These are phyloP conservation scores for Iberis pinnata DNA, from an alignment of 345 rosid genomes.

Conservation along the genomic window DNA sequence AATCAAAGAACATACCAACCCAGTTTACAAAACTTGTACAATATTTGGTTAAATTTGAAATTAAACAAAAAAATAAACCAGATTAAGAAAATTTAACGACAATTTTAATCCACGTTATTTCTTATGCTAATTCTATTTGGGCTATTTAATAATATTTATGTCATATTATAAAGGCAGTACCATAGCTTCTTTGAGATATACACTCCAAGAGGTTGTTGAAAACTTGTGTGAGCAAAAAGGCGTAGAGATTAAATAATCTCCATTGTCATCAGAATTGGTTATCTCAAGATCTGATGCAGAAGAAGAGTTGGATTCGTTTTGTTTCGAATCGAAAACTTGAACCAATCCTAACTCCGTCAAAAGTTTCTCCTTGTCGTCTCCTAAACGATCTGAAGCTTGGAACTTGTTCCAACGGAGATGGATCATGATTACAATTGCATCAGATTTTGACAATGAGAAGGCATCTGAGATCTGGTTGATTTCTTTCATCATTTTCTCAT, in stretches of 20 bases:
- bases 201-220: conserved; percentile 9
- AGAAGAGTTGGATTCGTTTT: background rate
- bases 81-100: too few relatives aligned
- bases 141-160: too few relatives aligned
- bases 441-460: conserved; percentile 4
- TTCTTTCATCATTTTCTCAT: background rate
- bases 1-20: too few relatives aligned
- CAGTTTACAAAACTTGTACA: too few relatives aligned
- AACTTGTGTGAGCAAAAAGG: conserved; percentile 26
- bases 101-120: too few relatives aligned
- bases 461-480: conserved; percentile 6
- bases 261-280: background rate
- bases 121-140: too few relatives aligned
- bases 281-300: too few relatives aligned
- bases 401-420: conserved; percentile 15
- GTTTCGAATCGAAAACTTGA: background rate
- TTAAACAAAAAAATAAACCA: too few relatives aligned
- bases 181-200: background rate
- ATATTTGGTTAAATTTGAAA: too few relatives aligned
- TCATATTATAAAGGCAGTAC: too few relatives aligned
- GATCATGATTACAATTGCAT: conserved; percentile 10
- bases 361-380: conserved; percentile 15
- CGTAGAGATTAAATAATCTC: conserved; percentile 15
- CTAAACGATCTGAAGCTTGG: conserved; percentile 10
- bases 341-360: conserved; percentile 11